phyloP scores from a whole-genome alignment of 345 rosid genomes.

The Alliaria petiolata region DNA sequence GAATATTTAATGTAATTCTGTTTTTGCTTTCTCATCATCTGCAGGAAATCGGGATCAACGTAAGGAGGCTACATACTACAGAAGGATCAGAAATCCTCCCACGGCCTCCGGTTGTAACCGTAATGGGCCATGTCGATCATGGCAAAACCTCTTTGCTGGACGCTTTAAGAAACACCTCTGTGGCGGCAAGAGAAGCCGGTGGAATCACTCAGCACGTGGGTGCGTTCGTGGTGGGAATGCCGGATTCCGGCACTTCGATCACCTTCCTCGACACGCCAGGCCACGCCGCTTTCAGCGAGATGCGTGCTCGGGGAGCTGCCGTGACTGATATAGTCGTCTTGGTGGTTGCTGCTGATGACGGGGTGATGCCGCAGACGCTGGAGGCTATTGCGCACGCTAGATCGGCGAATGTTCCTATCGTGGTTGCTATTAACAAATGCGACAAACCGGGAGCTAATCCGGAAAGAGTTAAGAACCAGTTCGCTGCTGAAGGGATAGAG shows the following conservation, averaged over 20 bases:
- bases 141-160: slow-evolving; percentile 94
- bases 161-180: slow-evolving; percentile 80
- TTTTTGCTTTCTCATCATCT: slow-evolving; percentile 9
- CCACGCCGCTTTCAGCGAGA: slow-evolving; percentile 92
- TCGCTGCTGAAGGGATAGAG: slow-evolving; percentile 76
- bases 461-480: slow-evolving; percentile 79
- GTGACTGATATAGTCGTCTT: slow-evolving; percentile 92
- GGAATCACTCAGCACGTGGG: slow-evolving; percentile 98
- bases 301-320: slow-evolving; percentile 97
- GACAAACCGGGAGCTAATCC: slow-evolving; percentile 85
- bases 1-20: neutral
- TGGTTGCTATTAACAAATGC: slow-evolving; percentile 89
- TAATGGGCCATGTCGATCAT: slow-evolving; percentile 98
- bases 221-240: slow-evolving; percentile 87
- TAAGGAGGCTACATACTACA: slow-evolving; percentile 63
- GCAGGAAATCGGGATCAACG: slow-evolving; percentile 78
- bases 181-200: slow-evolving; percentile 91
- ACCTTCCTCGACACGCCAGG: slow-evolving; percentile 96
- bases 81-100: slow-evolving; percentile 66
- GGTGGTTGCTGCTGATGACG: slow-evolving; percentile 97
- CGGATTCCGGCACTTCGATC: slow-evolving; percentile 71
- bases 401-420: slow-evolving; percentile 81
- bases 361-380: slow-evolving; percentile 95
- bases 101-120: slow-evolving; percentile 83
- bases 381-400: slow-evolving; percentile 92